A percentile compares a stretch with the other conserved stretches of the same genome.
These are phyloP conservation scores for Aspergillus tamarii DNA, from an alignment of 2,329 filamentous ascomycete species.

Conservation along the genomic window DNA sequence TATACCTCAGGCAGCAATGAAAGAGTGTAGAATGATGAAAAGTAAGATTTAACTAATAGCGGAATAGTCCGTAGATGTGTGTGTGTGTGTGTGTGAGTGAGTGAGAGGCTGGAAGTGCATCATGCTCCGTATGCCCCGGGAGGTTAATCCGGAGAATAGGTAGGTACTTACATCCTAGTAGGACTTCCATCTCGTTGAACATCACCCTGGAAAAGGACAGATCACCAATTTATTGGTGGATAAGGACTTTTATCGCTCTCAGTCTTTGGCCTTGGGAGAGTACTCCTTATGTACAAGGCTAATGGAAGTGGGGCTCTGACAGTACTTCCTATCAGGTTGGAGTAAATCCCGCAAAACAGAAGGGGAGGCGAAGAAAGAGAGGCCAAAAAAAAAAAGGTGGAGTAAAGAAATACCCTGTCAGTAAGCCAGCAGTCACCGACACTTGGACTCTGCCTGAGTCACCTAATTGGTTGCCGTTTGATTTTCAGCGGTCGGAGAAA, in stretches of 20 bases:
- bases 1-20: background rate
- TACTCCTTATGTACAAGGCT: background rate
- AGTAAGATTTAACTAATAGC: background rate
- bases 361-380: too few relatives aligned
- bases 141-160: background rate
- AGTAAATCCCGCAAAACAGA: background rate
- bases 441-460: background rate
- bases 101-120: background rate
- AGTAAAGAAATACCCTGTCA: too few relatives aligned
- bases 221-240: background rate
- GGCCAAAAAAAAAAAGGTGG: background rate
- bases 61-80: background rate
- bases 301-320: background rate
- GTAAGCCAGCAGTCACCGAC: background rate
- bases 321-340: background rate
- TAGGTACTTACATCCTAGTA: background rate
- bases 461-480: constrained; percentile 1
- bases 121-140: background rate
- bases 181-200: too few relatives aligned
- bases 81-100: too few relatives aligned
- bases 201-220: background rate
- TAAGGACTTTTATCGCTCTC: background rate
- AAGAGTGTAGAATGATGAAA: background rate
- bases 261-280: too few relatives aligned
- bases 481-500: constrained; percentile 5